Evolutionary conservation across 2,329 filamentous ascomycete species (phyloP).

Genomic region (Cladophialophora psammophila): DNA sequence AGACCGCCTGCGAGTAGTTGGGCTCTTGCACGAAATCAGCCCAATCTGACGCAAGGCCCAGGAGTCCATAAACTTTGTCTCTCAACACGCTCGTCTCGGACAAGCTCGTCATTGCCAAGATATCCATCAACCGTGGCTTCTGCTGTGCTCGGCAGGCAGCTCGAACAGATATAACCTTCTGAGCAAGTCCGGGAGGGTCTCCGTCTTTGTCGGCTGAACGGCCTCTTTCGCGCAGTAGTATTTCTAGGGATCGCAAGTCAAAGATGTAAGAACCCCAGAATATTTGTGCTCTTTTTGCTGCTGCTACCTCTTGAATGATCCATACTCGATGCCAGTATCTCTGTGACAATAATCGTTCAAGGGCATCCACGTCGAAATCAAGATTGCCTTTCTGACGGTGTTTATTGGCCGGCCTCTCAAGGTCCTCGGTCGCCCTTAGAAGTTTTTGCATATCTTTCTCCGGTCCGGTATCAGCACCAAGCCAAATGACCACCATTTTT

Average conservation of each 20-base stretch:
- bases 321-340: conserved; percentile 40
- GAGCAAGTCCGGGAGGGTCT: conserved; percentile 10
- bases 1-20: conserved; percentile 24
- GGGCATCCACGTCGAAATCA: conserved; percentile 6
- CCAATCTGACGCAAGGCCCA: conserved; percentile 31
- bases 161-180: conserved; percentile 28
- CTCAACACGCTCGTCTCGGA: conserved; percentile 31
- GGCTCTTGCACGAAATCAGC: conserved; percentile 31
- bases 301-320: conserved; percentile 40
- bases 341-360: conserved; percentile 35
- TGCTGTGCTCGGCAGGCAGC: conserved; percentile 30
- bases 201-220: neutral
- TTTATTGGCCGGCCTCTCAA: conserved; percentile 15
- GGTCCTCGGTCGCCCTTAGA: conserved; percentile 10
- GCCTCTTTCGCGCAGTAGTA: conserved; percentile 18
- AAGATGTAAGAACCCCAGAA: conserved; percentile 31
- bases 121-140: conserved; percentile 32
- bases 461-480: conserved; percentile 31
- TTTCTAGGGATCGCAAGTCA: conserved; percentile 27
- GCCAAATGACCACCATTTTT: conserved; percentile 38
- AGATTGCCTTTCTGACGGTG: conserved; percentile 1
- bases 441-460: conserved; percentile 27
- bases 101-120: conserved; percentile 27
- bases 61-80: conserved; percentile 34
- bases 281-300: conserved; percentile 23